Evolutionary conservation across 2,329 filamentous ascomycete genomes (phyloP).

Genomic region (Hirsutella thompsonii): DNA sequence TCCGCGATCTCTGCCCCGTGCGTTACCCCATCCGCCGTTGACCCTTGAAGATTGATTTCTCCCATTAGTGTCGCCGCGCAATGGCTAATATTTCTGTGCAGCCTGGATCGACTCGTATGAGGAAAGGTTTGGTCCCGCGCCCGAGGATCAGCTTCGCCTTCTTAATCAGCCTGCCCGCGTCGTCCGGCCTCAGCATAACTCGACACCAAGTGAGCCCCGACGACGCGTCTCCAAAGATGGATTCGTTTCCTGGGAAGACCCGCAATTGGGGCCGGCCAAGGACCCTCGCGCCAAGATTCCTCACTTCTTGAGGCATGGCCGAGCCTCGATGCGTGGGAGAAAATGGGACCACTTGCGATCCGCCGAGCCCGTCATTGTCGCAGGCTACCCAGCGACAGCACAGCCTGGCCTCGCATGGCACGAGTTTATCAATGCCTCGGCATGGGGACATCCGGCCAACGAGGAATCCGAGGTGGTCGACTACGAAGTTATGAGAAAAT

Average conservation of each 20-base stretch:
- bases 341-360: slow-evolving; percentile 49
- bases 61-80: slow-evolving; percentile 5
- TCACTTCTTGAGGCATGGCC: slow-evolving; percentile 33
- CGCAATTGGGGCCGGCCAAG: slow-evolving; percentile 19
- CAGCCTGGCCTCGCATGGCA: slow-evolving; percentile 34
- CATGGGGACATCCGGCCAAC: slow-evolving; percentile 32
- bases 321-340: slow-evolving; percentile 31
- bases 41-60: not conserved
- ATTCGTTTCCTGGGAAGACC: slow-evolving; percentile 28
- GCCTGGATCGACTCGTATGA: slow-evolving; percentile 39
- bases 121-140: slow-evolving; percentile 22
- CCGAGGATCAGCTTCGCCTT: slow-evolving; percentile 24
- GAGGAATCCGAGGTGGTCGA: slow-evolving; percentile 36
- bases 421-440: slow-evolving; percentile 39
- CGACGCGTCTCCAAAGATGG: slow-evolving; percentile 35
- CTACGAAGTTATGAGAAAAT: slow-evolving; percentile 27
- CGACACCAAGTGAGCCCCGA: slow-evolving; percentile 22
- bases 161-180: slow-evolving; percentile 25
- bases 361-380: slow-evolving; percentile 45
- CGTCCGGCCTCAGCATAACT: slow-evolving; percentile 27
- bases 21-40: slow-evolving; percentile 1
- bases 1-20: slow-evolving; percentile 18
- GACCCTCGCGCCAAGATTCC: slow-evolving; percentile 25
- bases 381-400: slow-evolving; percentile 28
- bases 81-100: slow-evolving; percentile 30